These are phyloP conservation scores for Coemansia sp. DNA, from an alignment of 192 early-diverging fungal species.

Conservation along the genomic window DNA sequence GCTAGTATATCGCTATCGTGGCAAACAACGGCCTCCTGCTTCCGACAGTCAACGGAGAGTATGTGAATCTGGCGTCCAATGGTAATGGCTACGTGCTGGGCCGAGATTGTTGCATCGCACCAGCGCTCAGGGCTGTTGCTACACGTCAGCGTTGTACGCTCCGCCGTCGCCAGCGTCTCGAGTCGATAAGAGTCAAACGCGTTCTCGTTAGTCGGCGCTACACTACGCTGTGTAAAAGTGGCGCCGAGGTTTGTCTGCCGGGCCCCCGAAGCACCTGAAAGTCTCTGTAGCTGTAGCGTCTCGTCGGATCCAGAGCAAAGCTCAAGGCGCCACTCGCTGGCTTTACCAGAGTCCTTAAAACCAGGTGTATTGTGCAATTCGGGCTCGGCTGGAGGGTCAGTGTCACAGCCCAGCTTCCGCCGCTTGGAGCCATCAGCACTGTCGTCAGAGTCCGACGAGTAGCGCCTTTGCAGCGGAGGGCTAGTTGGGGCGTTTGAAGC, in stretches of 20 bases:
- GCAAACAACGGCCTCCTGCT: conserved; percentile 31
- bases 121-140: conserved; percentile 4
- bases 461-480: background rate
- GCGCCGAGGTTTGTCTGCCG: background rate
- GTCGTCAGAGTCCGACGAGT: background rate
- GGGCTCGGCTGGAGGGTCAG: background rate
- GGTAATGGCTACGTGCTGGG: conserved; percentile 29
- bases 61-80: conserved; percentile 30
- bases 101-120: conserved; percentile 25
- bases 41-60: conserved; percentile 14
- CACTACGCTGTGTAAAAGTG: background rate
- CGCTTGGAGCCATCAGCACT: conserved; percentile 9
- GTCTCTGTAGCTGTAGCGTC: conserved; percentile 36
- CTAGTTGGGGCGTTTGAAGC: background rate
- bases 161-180: conserved; percentile 35
- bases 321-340: conserved; percentile 25
- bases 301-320: conserved; percentile 26
- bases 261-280: background rate
- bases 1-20: conserved; percentile 19
- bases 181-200: conserved; percentile 42
- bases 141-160: background rate
- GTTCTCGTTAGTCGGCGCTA: background rate
- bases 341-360: background rate
- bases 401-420: conserved; percentile 1
- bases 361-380: background rate